Evolutionary conservation across 129 eudicot genomes (phyloP).

Genomic region (Oenanthe sinensis): DNA sequence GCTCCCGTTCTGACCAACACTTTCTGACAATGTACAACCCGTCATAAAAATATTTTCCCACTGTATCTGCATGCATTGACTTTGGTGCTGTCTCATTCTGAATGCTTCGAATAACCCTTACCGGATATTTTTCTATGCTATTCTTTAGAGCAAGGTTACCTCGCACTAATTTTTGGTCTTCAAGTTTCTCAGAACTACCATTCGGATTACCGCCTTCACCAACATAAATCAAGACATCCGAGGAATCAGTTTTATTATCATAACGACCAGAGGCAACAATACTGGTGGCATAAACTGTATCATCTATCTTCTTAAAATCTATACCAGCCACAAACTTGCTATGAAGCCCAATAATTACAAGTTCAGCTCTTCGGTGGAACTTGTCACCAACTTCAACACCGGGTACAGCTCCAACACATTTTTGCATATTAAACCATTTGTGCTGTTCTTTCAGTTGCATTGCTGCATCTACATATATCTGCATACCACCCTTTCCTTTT

Average conservation of each 20-base stretch:
- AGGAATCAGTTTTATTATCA: not conserved
- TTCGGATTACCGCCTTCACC: constrained; percentile 20
- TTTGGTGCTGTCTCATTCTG: not conserved
- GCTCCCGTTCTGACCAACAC: constrained; percentile 2
- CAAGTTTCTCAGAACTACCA: not conserved
- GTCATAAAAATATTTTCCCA: not conserved
- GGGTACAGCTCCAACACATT: constrained; percentile 4
- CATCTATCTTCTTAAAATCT: constrained; percentile 7
- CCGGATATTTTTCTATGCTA: constrained; percentile 1
- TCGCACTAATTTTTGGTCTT: constrained; percentile 36
- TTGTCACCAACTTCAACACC: constrained; percentile 17
- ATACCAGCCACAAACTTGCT: constrained; percentile 8
- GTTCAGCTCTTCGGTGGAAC: constrained; percentile 18
- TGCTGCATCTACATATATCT: constrained; percentile 6
- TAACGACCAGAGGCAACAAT: constrained; percentile 14
- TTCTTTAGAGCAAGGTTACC: constrained; percentile 44
- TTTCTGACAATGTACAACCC: not conserved
- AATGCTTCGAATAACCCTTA: not conserved
- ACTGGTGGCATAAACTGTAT: constrained; percentile 10
- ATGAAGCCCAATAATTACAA: constrained; percentile 19
- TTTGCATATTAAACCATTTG: constrained; percentile 4
- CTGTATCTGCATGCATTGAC: not conserved
- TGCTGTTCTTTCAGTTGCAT: not conserved
- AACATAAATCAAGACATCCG: constrained; percentile 1
- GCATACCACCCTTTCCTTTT: not conserved